Conservation (phyloP, 75 land plant species). For the Selaginella moellendorffii region DNA sequence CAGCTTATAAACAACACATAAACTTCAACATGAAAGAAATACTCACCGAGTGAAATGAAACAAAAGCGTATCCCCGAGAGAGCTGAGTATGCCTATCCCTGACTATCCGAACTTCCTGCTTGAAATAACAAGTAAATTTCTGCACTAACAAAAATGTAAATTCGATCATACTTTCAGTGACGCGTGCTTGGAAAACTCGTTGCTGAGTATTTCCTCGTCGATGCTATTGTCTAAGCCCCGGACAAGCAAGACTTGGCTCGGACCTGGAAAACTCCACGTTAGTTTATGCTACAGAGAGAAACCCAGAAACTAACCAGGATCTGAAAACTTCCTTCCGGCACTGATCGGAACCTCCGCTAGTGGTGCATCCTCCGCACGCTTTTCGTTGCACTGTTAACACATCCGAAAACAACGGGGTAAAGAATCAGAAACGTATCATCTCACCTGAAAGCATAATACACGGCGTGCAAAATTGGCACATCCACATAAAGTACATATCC, state of each 20-base stretch:
- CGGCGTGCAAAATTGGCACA: constrained; percentile 97
- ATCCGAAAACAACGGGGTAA: too few relatives aligned
- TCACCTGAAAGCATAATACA: constrained; percentile 82
- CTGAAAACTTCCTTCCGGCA: constrained; percentile 54
- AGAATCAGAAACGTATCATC: background rate
- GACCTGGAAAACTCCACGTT: background rate
- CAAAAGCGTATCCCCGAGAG: constrained; percentile 94
- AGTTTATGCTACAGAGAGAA: background rate
- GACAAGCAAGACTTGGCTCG: constrained; percentile 1
- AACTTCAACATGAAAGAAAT: background rate
- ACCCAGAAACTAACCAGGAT: constrained; percentile 42
- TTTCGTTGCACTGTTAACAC: constrained; percentile 69
- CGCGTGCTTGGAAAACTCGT: constrained; percentile 8
- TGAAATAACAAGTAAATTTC: too few relatives aligned
- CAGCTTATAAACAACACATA: background rate
- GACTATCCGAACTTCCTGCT: constrained; percentile 91
- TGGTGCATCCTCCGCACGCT: constrained; percentile 55
- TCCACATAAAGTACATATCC: constrained; percentile 97
- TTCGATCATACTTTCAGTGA: background rate
- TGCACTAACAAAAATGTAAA: too few relatives aligned
- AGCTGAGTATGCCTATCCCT: constrained; percentile 92
- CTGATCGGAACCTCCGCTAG: background rate
- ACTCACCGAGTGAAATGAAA: constrained; percentile 89
- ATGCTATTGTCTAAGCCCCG: constrained; percentile 1
- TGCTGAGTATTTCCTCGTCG: background rate